Base-by-base conservation (phyloP, 2,329 filamentous ascomycete species). In the Pyrenophora graminea region DNA sequence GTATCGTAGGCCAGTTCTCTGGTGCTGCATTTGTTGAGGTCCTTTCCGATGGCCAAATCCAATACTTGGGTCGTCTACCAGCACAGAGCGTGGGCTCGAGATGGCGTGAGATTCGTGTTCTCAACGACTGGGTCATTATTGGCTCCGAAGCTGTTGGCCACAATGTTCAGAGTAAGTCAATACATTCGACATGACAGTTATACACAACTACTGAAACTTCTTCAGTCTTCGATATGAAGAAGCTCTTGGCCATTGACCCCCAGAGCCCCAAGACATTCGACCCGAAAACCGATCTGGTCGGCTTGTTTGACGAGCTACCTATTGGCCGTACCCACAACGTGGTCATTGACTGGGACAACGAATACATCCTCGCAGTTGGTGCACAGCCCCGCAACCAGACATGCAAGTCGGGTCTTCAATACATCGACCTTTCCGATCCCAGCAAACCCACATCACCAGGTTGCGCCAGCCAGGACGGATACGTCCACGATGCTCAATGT, bases 401-500 rank as follows among this genome's bases (percentile, higher is more conserved):
- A 32, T 85, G 82, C 71, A 67, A 66, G 17, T 75, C 77, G 15
- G 82, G 82, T 19, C 70, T 85, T 27, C 81, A 82, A 68, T 82
- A 83, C 72, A 79, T 85, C 50, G 80, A 85, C 64, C 70, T 85
- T n/a, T 74, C 73, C 18, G 77, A 84, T 59, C 76, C 81, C 17
- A 67, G 74, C 34, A 82, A 82, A 61, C 79, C 82, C 6, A 77
- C 71, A 15, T 77, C 75, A 3, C 79, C 80, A 8, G 82, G 82
- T 15, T 85, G 64, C 61, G 78, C 79, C 7, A 70, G 74, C 34
- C 65, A 77, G 32, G 82, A 84, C 63, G 82, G 82, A 45, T 85
- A 85, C 63, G 81, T 84, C 4, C 82, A 85, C 64, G 82, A 85
- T 59, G 82, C 82, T 2, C 82, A 85, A 68, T 85, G 82, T 64